phyloP scores from a whole-genome alignment of 2,329 filamentous ascomycete species.

The Cladosporium sp. region DNA sequence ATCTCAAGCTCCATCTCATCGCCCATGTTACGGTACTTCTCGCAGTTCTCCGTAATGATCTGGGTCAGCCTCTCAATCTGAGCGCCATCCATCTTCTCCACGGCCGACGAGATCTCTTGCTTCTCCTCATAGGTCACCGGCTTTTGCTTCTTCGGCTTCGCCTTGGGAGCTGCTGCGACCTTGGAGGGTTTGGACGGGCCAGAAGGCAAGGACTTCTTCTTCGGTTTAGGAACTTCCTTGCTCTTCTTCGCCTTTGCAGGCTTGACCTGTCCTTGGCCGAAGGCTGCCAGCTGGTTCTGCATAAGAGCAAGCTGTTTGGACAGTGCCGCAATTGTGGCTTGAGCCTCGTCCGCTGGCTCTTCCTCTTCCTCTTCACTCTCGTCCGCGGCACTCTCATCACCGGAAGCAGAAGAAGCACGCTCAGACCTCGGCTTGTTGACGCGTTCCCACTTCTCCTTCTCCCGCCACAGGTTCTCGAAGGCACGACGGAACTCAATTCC shows the following conservation, averaged over 20 bases:
- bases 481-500: constrained; percentile 69
- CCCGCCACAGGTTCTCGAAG: constrained; percentile 70
- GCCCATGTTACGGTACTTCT: constrained; percentile 58
- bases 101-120: constrained; percentile 67
- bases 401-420: constrained; percentile 59
- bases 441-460: constrained; percentile 76
- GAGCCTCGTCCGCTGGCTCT: constrained; percentile 34
- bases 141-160: constrained; percentile 55
- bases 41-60: constrained; percentile 81
- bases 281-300: constrained; percentile 33
- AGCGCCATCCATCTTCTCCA: constrained; percentile 62
- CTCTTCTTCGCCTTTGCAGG: constrained; percentile 33
- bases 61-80: constrained; percentile 76
- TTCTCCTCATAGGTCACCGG: constrained; percentile 77
- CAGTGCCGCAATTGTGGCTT: constrained; percentile 61
- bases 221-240: constrained; percentile 17
- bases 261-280: constrained; percentile 41
- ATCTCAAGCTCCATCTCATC: constrained; percentile 63
- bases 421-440: constrained; percentile 65
- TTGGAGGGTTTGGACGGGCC: constrained; percentile 15
- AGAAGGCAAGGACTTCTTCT: constrained; percentile 16
- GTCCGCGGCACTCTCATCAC: constrained; percentile 66
- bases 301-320: constrained; percentile 59
- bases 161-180: constrained; percentile 24
- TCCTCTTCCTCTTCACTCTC: constrained; percentile 54